phyloP scores from a whole-genome alignment of 805 yeast species.

The Metschnikowia sp. region DNA sequence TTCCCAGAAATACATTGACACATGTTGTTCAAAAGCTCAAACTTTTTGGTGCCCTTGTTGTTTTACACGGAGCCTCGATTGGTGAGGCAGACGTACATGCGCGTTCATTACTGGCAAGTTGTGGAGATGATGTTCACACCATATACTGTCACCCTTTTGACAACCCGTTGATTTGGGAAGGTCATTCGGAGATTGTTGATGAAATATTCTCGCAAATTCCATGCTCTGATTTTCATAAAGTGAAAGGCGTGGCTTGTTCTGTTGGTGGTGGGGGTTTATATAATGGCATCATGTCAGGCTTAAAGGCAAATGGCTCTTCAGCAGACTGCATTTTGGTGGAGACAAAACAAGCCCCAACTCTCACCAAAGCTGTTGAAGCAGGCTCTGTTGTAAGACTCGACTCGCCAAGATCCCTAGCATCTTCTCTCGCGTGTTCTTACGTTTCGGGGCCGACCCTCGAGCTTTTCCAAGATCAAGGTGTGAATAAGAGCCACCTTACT shows the following conservation, averaged over 20 bases:
- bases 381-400: constrained; percentile 43
- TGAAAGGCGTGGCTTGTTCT: constrained; percentile 50
- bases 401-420: constrained; percentile 54
- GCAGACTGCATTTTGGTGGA: constrained; percentile 47
- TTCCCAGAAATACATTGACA: constrained; percentile 49
- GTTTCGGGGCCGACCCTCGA: constrained; percentile 50
- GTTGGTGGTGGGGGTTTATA: constrained; percentile 60
- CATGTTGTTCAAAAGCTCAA: constrained; percentile 45
- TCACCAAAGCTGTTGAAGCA: constrained; percentile 47
- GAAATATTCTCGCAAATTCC: constrained; percentile 36
- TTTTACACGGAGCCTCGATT: constrained; percentile 44
- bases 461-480: constrained; percentile 13
- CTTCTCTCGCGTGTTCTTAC: constrained; percentile 59
- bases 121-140: constrained; percentile 21
- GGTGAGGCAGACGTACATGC: constrained; percentile 51
- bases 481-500: constrained; percentile 21
- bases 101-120: constrained; percentile 21
- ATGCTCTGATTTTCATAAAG: constrained; percentile 15
- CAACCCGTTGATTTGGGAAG: constrained; percentile 51
- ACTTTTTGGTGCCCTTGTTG: constrained; percentile 48
- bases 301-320: constrained; percentile 22
- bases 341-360: constrained; percentile 61
- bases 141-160: constrained; percentile 58
- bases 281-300: constrained; percentile 49
- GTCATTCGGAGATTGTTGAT: constrained; percentile 39